Base-by-base conservation (phyloP, 1,139 yeast species). In the Meyerozyma smithsonii region DNA sequence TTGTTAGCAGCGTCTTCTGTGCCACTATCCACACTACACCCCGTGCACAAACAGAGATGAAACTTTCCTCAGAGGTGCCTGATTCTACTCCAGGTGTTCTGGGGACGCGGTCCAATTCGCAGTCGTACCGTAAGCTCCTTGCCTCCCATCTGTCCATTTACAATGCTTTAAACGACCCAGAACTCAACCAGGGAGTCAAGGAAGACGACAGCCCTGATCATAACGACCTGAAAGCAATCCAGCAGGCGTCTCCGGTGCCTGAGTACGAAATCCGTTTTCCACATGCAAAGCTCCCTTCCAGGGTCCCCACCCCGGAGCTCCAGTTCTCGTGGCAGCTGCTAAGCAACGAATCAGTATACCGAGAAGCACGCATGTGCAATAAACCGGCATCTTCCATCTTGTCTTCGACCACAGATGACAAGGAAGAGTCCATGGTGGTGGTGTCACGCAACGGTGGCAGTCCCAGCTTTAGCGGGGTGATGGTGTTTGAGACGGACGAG, bases 401-500 rank as follows among this genome's bases (percentile, higher is more conserved):
- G 35, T 56, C 61, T 3, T 46, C 49, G 23, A 50, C 59, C 12
- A 49, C 64, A 5, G 67, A 62, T 39, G 61, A 56, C 24, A 61
- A 58, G 20, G 52, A 49, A 25, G 59, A 53, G 24, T 44, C 52
- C 8, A 42, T 50, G 36, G 52, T 50, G 16, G 37, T 51, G n/a
- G 50, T 48, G 4, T 46, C 50, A 3, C 44, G 47, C 37, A 26
- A 36, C 42, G 18, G 39, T 21, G 28, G 20, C 45, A 49, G 35
- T 44, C 50, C 21, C 33, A 35, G 39, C 14, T 39, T 44, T 8
- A 40, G 47, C 19, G 44, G 48, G 19, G 65, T 64, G 4, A 63
- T 67, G 69, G 67, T 67, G 11, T 66, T 68, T 48, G 74, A 69
- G 40, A 66, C 71, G 0, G 74, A 68, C 41, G 72, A 66, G 43